A percentile compares a stretch with the other conserved stretches of the same genome.
Conservation (phyloP, 2,329 filamentous ascomycete genomes). For the Leptographium galeiforme region DNA sequence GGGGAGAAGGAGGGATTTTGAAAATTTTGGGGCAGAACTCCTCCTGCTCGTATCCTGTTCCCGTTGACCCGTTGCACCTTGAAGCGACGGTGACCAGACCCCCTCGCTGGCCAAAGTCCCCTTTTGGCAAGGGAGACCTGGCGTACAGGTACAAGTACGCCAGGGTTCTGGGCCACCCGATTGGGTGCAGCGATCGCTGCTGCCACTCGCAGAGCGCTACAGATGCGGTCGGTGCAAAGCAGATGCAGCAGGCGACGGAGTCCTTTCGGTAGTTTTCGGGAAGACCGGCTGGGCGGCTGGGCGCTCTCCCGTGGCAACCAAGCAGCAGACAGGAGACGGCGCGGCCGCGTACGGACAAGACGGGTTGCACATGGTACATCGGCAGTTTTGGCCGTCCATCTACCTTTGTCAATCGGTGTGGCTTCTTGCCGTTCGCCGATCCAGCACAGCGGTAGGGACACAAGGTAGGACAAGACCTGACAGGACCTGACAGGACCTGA, state of each 20-base stretch:
- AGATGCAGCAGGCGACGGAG: neutral
- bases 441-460: no score
- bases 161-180: neutral
- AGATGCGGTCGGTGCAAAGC: no score
- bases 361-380: no score
- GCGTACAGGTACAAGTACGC: neutral
- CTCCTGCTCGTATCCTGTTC: neutral
- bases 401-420: no score
- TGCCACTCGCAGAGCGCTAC: neutral
- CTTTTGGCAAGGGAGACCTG: neutral
- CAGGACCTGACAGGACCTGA: no score
- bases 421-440: no score
- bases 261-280: neutral
- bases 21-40: no score
- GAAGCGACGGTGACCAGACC: neutral
- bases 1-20: neutral
- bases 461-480: no score
- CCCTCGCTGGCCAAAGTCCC: neutral
- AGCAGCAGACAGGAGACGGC: no score
- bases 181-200: neutral
- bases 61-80: neutral
- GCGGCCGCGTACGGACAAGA: no score
- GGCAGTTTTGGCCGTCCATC: no score
- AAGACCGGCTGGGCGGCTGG: neutral
- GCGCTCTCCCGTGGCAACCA: neutral